Conservation (phyloP, 1,284 basidiomycete genomes). For the Cryptococcus maquisensis region DNA sequence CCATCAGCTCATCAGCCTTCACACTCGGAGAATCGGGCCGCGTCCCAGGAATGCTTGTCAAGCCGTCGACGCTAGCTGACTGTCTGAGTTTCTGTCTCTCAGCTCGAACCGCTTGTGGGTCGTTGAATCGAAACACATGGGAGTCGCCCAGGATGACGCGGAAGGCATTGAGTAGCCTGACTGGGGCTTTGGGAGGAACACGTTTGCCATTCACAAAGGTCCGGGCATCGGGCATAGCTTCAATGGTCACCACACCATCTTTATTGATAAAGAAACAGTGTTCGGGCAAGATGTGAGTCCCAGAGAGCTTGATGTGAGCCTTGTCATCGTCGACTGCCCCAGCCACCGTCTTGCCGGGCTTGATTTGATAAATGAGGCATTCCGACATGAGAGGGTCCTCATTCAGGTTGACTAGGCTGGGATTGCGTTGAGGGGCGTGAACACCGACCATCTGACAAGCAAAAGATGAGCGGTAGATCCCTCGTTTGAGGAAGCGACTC, state of each 20-base stretch:
- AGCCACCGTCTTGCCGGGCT: constrained; percentile 77
- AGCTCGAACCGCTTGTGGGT: constrained; percentile 85
- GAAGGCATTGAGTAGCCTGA: constrained; percentile 67
- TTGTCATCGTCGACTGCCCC: constrained; percentile 75
- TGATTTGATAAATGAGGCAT: constrained; percentile 91
- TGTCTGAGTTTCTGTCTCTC: constrained; percentile 62
- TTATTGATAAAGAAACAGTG: constrained; percentile 88
- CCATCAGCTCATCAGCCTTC: constrained; percentile 61
- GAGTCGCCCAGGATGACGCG: constrained; percentile 95
- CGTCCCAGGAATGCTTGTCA: constrained; percentile 16
- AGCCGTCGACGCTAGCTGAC: constrained; percentile 23
- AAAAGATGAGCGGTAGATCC: background rate
- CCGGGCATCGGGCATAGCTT: constrained; percentile 70
- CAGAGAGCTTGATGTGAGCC: constrained; percentile 88
- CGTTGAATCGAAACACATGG: constrained; percentile 95
- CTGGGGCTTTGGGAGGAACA: constrained; percentile 60
- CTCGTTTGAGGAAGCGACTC: background rate
- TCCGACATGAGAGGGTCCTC: constrained; percentile 58
- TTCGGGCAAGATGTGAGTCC: constrained; percentile 82
- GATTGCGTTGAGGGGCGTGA: constrained; percentile 99
- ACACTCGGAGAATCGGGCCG: constrained; percentile 16
- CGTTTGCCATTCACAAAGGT: constrained; percentile 86
- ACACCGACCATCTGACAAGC: constrained; percentile 53
- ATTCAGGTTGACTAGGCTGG: constrained; percentile 92
- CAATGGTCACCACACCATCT: constrained; percentile 78